Conservation (phyloP, 1,284 basidiomycete species). For the Xanthoconium separans region DNA sequence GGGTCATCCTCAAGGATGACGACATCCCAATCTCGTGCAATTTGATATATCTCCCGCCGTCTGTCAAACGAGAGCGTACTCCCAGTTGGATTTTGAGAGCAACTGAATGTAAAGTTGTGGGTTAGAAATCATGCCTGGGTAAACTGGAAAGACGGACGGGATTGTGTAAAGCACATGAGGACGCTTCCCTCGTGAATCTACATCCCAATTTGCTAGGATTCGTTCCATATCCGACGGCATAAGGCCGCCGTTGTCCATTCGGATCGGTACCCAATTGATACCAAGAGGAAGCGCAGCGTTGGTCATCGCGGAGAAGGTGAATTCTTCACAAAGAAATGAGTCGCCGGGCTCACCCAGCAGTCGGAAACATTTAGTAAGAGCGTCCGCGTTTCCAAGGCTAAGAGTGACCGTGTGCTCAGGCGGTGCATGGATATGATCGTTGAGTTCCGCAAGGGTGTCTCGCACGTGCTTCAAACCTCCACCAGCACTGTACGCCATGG, state of each 20-base stretch:
- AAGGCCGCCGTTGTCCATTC: constrained; percentile 56
- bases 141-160: constrained; percentile 23
- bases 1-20: constrained; percentile 57
- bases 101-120: constrained; percentile 23
- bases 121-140: background rate
- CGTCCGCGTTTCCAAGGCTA: constrained; percentile 37
- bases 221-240: constrained; percentile 50
- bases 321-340: constrained; percentile 51
- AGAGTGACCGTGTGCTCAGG: constrained; percentile 32
- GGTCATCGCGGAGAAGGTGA: constrained; percentile 44
- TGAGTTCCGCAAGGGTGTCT: constrained; percentile 30
- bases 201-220: constrained; percentile 49
- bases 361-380: constrained; percentile 38
- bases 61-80: constrained; percentile 47
- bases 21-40: constrained; percentile 53
- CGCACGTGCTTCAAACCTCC: constrained; percentile 30
- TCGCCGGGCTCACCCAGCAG: constrained; percentile 52
- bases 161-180: constrained; percentile 34
- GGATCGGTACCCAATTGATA: constrained; percentile 44
- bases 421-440: constrained; percentile 32
- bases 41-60: constrained; percentile 52
- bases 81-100: constrained; percentile 58
- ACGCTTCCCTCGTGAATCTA: constrained; percentile 34
- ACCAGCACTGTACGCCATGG: constrained; percentile 31
- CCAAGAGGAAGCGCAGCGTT: constrained; percentile 41